These are phyloP conservation scores for Alternaria viburni DNA, from an alignment of 2,329 filamentous ascomycete genomes.

Conservation along the genomic window DNA sequence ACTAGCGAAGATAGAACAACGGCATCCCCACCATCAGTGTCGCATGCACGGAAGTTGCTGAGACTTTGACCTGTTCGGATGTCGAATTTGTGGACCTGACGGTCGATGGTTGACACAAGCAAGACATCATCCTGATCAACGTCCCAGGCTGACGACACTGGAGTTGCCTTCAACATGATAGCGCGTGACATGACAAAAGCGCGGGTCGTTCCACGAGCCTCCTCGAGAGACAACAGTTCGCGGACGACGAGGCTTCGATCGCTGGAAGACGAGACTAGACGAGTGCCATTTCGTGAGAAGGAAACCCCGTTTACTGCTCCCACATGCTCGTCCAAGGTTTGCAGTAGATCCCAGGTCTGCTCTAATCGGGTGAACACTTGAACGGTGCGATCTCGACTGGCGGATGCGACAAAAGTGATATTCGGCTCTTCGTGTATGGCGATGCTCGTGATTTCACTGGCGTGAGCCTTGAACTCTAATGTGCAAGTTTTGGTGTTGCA, in stretches of 20 bases:
- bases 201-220: constrained; percentile 62
- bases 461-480: constrained; percentile 83
- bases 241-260: constrained; percentile 87
- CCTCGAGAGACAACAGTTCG: constrained; percentile 75
- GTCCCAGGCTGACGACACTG: constrained; percentile 79
- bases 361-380: constrained; percentile 77
- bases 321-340: constrained; percentile 91
- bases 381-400: constrained; percentile 81
- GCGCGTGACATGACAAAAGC: constrained; percentile 80
- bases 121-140: constrained; percentile 64
- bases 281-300: constrained; percentile 73
- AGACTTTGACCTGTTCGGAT: constrained; percentile 72
- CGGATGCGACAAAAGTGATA: constrained; percentile 75
- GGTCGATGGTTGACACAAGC: constrained; percentile 67
- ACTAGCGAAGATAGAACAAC: constrained; percentile 82
- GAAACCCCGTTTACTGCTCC: constrained; percentile 81
- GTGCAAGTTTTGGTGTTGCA: constrained; percentile 65
- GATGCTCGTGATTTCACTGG: constrained; percentile 83
- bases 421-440: constrained; percentile 71
- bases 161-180: constrained; percentile 84
- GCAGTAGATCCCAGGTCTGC: constrained; percentile 75
- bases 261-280: constrained; percentile 79
- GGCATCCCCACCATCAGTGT: constrained; percentile 79
- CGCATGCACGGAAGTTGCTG: constrained; percentile 80
- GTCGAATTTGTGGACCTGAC: constrained; percentile 65